Percentiles rank a stretch among this genome's conserved stretches.
phyloP scores from a whole-genome alignment of 495 filamentous ascomycete genomes.

The Hypoxylon lienhwacheense region DNA sequence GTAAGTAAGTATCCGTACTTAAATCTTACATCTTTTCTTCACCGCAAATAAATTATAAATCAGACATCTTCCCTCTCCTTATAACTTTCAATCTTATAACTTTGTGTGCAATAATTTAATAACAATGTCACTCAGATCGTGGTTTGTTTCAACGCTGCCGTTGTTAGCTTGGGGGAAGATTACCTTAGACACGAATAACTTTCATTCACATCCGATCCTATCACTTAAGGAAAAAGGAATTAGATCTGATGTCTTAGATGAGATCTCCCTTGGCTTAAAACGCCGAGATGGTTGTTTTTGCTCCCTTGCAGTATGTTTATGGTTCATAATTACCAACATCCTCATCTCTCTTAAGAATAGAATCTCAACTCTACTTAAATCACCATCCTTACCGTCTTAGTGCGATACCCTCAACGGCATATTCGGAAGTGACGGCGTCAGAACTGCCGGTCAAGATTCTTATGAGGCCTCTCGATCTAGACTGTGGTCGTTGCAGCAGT shows the following conservation, averaged over 20 bases:
- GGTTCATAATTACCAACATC: background rate
- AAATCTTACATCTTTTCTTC: no score
- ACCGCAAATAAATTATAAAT: no score
- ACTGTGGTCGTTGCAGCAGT: constrained; percentile 30
- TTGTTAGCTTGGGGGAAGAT: background rate
- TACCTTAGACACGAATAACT: background rate
- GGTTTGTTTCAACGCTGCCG: background rate
- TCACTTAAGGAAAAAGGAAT: constrained; percentile 9
- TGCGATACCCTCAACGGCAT: constrained; percentile 13
- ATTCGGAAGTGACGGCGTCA: constrained; percentile 8
- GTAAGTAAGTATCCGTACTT: no score
- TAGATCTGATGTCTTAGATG: constrained; percentile 1
- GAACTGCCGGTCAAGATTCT: constrained; percentile 9
- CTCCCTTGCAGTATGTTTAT: constrained; percentile 16
- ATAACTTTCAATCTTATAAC: background rate
- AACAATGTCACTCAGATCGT: background rate
- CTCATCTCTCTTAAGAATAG: background rate
- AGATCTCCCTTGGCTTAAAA: constrained; percentile 2
- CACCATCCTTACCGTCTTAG: constrained; percentile 2
- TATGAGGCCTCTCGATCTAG: constrained; percentile 17
- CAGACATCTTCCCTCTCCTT: background rate
- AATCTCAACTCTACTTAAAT: no score
- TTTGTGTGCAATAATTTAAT: background rate
- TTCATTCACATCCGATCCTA: background rate
- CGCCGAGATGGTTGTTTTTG: constrained; percentile 6